Conservation (phyloP, 495 filamentous ascomycete species). For the Tuber brumale region DNA sequence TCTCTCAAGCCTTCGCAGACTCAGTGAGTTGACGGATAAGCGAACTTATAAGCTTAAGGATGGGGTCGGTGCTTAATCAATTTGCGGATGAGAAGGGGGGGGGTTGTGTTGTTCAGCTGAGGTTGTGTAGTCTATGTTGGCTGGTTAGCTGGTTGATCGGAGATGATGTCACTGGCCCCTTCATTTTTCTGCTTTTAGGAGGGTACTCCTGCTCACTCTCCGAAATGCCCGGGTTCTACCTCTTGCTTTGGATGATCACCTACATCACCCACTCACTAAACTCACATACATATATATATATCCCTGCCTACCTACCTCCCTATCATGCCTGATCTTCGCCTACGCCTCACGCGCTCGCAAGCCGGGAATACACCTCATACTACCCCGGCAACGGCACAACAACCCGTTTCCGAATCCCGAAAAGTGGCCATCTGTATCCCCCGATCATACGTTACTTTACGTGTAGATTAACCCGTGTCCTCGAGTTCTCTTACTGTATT, state of each 20-base stretch:
- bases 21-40: conserved; percentile 25
- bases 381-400: neutral
- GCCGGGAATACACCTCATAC: neutral
- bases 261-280: neutral
- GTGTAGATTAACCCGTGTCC: neutral
- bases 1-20: conserved; percentile 29
- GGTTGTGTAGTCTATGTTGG: neutral
- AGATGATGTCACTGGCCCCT: neutral
- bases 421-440: neutral
- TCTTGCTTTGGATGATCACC: neutral
- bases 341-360: neutral
- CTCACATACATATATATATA: neutral
- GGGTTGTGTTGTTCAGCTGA: neutral
- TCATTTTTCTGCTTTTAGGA: neutral
- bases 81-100: neutral
- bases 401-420: neutral
- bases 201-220: neutral
- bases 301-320: no score
- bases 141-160: neutral
- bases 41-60: conserved; percentile 33
- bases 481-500: neutral
- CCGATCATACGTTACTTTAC: neutral
- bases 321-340: neutral
- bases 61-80: conserved; percentile 10
- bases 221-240: neutral